Percentiles rank a stretch among this genome's conserved stretches.
phyloP scores from a whole-genome alignment of 306 rosid species.

The Datisca glomerata region DNA sequence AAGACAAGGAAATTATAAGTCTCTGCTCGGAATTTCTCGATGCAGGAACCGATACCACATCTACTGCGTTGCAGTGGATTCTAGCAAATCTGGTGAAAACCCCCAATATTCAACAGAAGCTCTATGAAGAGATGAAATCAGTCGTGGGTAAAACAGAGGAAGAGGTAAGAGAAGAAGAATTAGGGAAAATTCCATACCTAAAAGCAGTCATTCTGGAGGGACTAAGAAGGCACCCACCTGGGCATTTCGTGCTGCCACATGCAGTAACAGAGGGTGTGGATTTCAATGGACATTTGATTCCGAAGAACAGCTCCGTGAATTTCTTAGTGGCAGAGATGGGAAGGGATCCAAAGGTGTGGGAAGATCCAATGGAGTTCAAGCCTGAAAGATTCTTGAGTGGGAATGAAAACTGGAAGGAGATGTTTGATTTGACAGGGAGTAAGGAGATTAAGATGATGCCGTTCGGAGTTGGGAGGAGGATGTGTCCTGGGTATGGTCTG shows the following conservation, averaged over 20 bases:
- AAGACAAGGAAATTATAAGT: background rate
- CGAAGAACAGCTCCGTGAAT: background rate
- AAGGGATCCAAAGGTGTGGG: constrained; percentile 9
- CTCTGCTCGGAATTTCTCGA: constrained; percentile 6
- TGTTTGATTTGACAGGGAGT: constrained; percentile 5
- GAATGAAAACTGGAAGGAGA: background rate
- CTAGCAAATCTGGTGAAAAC: constrained; percentile 11
- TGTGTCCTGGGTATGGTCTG: background rate
- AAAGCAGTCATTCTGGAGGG: constrained; percentile 11
- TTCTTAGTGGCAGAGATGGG: constrained; percentile 4
- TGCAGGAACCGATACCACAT: constrained; percentile 2
- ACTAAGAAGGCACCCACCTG: constrained; percentile 4
- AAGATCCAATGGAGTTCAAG: constrained; percentile 7
- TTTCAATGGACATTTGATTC: constrained; percentile 1
- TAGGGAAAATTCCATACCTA: constrained; percentile 2
- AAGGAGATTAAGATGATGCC: constrained; percentile 15
- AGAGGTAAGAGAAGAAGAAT: constrained; percentile 5
- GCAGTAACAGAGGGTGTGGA: constrained; percentile 4
- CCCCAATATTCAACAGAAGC: background rate
- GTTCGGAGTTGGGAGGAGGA: constrained; percentile 10
- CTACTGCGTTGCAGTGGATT: constrained; percentile 5
- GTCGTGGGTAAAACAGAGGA: background rate
- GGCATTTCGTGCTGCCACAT: constrained; percentile 9
- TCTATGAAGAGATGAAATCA: background rate
- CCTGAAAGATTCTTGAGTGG: constrained; percentile 6